Evolutionary conservation across 2,329 filamentous ascomycete species (phyloP), one percentile per base, ranked within the genome.

Genomic region (Ophiostoma quercus): DNA sequence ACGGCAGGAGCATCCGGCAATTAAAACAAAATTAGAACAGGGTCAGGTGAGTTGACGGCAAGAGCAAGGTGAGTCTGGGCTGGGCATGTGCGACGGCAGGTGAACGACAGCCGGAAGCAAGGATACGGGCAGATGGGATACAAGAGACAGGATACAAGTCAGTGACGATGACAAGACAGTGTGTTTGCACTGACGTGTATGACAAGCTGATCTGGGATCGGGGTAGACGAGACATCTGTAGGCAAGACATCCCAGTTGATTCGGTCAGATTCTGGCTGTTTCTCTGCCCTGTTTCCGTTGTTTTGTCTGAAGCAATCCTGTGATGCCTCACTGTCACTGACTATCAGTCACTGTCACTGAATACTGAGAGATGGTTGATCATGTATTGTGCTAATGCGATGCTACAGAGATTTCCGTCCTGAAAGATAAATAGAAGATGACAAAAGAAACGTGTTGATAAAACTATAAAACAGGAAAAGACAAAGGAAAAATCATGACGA

Each of bases 401-500:
- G 25, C 57, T 16, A 62, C 57, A 32, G 7, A 39, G 37, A 32
- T 16, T 63, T 63, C 60, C 60, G 60, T 63, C 60, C 60, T 32
- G n/a, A n/a, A n/a, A 39, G 60, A n/a, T 37, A 39, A 19, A 41
- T n/a, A n/a, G n/a, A 39, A 34, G 14, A 65, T 19, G 39, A 65
- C 39, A 19, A 65, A 65, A 2, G 39, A 19, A 43, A 41, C 9
- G 41, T n/a, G 32, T 34, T 34, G 34, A 67, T 66, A 51, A 51
- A 51, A 25, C 25, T 34, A 47, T 22, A 47, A 32, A n/a, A 37
- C 3, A 25, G 19, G 25, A 69, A 69, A 51, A 47, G 22, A 39
- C 16, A 63, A 66, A 39, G 22, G 29, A 66, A 54, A 63, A 34
- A 66, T 60, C 25, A 22, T 25, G n/a, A 22, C 19, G 60, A 63